These are phyloP conservation scores for Gigaspora rosea DNA, from an alignment of 192 early-diverging fungal species.

Conservation along the genomic window DNA sequence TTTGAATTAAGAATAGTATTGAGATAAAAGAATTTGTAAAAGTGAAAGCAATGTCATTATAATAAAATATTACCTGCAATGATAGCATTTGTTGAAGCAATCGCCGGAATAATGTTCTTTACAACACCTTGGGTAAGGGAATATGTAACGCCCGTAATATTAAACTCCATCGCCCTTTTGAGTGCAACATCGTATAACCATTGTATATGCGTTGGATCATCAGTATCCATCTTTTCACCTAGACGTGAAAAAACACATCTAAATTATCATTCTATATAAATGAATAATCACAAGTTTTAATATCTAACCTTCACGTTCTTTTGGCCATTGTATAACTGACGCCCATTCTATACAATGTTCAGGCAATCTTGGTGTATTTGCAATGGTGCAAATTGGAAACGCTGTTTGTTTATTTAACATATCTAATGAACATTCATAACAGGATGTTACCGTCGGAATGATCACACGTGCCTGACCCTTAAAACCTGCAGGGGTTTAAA, in stretches of 20 bases:
- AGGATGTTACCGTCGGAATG: slow-evolving; percentile 79
- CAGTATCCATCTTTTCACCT: slow-evolving; percentile 73
- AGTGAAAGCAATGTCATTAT: background rate
- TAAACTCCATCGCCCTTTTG: slow-evolving; percentile 74
- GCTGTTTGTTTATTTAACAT: slow-evolving; percentile 88
- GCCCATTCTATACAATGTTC: slow-evolving; percentile 99
- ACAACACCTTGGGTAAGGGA: slow-evolving; percentile 94
- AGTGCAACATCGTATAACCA: slow-evolving; percentile 73
- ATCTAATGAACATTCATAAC: slow-evolving; percentile 95
- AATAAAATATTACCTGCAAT: slow-evolving; percentile 53
- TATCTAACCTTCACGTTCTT: slow-evolving; percentile 53
- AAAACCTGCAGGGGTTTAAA: slow-evolving; percentile 58
- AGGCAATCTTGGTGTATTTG: slow-evolving; percentile 95
- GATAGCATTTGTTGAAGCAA: slow-evolving; percentile 88
- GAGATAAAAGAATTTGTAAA: slow-evolving; percentile 1
- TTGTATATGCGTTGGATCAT: slow-evolving; percentile 74
- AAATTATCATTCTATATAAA: background rate
- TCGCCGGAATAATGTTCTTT: slow-evolving; percentile 98
- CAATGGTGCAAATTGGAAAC: slow-evolving; percentile 97
- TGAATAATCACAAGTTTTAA: background rate
- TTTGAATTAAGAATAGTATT: slow-evolving; percentile 6
- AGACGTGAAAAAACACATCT: background rate
- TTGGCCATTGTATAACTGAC: slow-evolving; percentile 90
- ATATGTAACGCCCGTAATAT: slow-evolving; percentile 87
- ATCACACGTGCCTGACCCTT: slow-evolving; percentile 95